These are phyloP conservation scores for Nematocida minor DNA, from an alignment of 371 early-diverging fungal species.

Conservation along the genomic window DNA sequence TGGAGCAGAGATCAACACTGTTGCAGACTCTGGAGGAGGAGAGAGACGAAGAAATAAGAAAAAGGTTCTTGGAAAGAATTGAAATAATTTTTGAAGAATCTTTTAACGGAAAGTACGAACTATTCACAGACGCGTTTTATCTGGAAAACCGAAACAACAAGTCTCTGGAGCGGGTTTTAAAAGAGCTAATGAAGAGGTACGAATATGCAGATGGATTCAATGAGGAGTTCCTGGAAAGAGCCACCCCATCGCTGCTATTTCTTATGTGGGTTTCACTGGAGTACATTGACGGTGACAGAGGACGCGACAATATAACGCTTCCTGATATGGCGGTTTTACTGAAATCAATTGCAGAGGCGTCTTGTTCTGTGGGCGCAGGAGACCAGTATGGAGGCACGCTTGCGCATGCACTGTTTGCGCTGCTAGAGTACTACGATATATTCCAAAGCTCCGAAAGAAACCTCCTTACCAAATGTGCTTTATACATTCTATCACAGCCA, in stretches of 20 bases:
- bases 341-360: slow-evolving; percentile 36
- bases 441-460: slow-evolving; percentile 28
- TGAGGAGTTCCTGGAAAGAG: slow-evolving; percentile 28
- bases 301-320: slow-evolving; percentile 17
- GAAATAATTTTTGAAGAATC: slow-evolving; percentile 39
- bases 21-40: slow-evolving; percentile 35
- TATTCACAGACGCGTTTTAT: slow-evolving; percentile 35
- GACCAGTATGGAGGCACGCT: slow-evolving; percentile 28
- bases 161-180: slow-evolving; percentile 21
- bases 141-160: slow-evolving; percentile 31
- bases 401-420: slow-evolving; percentile 12
- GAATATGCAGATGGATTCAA: slow-evolving; percentile 48
- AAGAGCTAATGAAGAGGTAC: slow-evolving; percentile 43
- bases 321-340: slow-evolving; percentile 28
- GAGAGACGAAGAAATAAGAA: slow-evolving; percentile 22
- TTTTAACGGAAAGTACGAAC: slow-evolving; percentile 31
- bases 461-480: slow-evolving; percentile 33
- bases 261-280: slow-evolving; percentile 37
- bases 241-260: slow-evolving; percentile 34
- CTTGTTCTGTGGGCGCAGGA: not conserved
- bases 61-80: slow-evolving; percentile 24
- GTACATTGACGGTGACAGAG: slow-evolving; percentile 33
- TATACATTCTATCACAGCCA: slow-evolving; percentile 25
- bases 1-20: not conserved
- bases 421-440: slow-evolving; percentile 45